Evolutionary conservation across 2,329 filamentous ascomycete genomes (phyloP).

Genomic region (Colletotrichum falcatum): DNA sequence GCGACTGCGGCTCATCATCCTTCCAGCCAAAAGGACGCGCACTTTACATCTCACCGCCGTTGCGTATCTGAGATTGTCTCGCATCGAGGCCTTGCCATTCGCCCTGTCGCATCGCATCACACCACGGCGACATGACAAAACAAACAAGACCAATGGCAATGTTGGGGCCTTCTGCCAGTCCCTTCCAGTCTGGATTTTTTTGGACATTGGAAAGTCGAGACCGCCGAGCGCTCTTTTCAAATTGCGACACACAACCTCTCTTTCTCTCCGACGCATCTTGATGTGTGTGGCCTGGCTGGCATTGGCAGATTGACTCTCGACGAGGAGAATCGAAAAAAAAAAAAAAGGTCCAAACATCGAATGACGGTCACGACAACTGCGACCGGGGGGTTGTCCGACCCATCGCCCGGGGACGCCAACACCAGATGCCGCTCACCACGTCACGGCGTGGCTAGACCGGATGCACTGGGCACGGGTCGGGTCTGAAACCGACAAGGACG

Average conservation of each 20-base stretch:
- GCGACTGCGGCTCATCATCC: no score
- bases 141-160: background rate
- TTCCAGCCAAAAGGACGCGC: no score
- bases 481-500: background rate
- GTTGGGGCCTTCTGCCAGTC: background rate
- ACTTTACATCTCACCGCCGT: slow-evolving; percentile 32
- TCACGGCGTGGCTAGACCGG: slow-evolving; percentile 11
- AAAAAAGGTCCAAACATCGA: background rate
- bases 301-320: background rate
- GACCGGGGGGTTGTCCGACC: background rate
- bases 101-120: slow-evolving; percentile 8
- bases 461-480: background rate
- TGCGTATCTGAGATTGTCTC: slow-evolving; percentile 30
- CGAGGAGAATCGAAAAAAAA: no score
- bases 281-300: no score
- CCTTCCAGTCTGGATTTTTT: background rate
- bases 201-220: background rate
- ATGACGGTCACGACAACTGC: background rate
- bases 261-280: background rate
- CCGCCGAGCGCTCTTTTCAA: background rate
- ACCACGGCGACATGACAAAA: background rate
- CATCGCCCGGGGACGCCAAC: slow-evolving; percentile 12
- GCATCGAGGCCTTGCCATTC: slow-evolving; percentile 1
- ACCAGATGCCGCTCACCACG: slow-evolving; percentile 15
- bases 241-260: background rate